Conservation (phyloP, 2,329 filamentous ascomycete species). For the Trichoderma aggressivum region DNA sequence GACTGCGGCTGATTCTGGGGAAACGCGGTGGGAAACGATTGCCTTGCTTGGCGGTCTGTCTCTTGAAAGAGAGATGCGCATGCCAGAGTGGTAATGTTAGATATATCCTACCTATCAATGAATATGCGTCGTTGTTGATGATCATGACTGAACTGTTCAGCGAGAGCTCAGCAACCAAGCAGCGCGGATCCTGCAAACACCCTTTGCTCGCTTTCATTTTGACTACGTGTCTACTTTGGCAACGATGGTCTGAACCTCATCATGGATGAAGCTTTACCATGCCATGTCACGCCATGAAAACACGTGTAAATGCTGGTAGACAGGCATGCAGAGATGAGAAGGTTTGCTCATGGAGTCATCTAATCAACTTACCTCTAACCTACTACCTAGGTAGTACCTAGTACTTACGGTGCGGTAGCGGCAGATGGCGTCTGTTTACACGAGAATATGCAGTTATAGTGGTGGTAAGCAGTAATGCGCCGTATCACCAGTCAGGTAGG, state of each 20-base stretch:
- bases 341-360: neutral
- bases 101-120: neutral
- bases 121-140: neutral
- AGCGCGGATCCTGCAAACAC: neutral
- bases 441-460: neutral
- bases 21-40: neutral
- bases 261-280: neutral
- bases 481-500: neutral
- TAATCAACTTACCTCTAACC: too few relatives aligned
- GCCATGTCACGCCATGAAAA: conserved; percentile 6
- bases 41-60: neutral
- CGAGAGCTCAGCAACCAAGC: neutral
- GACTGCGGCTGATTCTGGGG: neutral
- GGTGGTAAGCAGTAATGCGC: neutral
- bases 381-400: neutral
- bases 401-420: neutral
- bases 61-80: neutral
- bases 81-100: neutral
- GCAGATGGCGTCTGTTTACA: neutral
- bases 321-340: neutral
- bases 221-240: neutral
- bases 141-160: neutral
- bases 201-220: neutral
- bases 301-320: neutral
- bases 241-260: neutral